Evolutionary conservation across 2,329 filamentous ascomycete genomes (phyloP).

Genomic region (Diaporthe capsici): DNA sequence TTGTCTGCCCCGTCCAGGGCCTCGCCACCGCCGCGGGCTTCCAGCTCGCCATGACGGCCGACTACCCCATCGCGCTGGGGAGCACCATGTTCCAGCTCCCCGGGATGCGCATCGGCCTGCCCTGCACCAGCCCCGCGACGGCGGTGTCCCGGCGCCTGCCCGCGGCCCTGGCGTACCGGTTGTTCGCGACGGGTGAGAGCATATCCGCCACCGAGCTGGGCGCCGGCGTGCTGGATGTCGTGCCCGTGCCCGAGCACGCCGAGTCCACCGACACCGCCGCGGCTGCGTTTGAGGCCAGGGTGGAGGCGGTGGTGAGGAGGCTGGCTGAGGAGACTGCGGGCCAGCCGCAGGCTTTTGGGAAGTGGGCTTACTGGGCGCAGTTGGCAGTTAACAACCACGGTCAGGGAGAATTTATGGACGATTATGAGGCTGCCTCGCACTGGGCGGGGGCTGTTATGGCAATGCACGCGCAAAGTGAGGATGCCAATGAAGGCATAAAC

Average conservation of each 20-base stretch:
- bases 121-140: slow-evolving; percentile 50
- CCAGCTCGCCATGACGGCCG: slow-evolving; percentile 52
- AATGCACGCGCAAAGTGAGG: slow-evolving; percentile 48
- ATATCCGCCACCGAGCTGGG: slow-evolving; percentile 46
- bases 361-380: slow-evolving; percentile 55
- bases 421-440: slow-evolving; percentile 46
- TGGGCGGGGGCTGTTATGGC: slow-evolving; percentile 51
- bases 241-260: slow-evolving; percentile 39
- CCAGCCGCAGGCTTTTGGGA: slow-evolving; percentile 51
- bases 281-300: slow-evolving; percentile 45
- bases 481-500: slow-evolving; percentile 49
- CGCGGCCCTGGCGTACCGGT: slow-evolving; percentile 46
- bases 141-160: slow-evolving; percentile 48
- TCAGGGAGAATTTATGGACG: slow-evolving; percentile 43
- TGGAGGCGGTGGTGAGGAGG: slow-evolving; percentile 45
- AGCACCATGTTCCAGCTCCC: slow-evolving; percentile 46
- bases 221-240: slow-evolving; percentile 47
- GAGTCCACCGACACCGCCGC: slow-evolving; percentile 42
- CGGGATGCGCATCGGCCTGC: slow-evolving; percentile 49
- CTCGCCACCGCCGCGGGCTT: slow-evolving; percentile 51
- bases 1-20: slow-evolving; percentile 51
- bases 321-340: slow-evolving; percentile 44
- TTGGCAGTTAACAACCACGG: slow-evolving; percentile 37
- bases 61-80: slow-evolving; percentile 46
- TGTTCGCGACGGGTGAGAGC: slow-evolving; percentile 49